phyloP scores from a whole-genome alignment of 176 grass and related monocot genomes.

The Hordeum vulgare region MorexV3_pseudomolecules_assembly NC_058522.1:505315237-505315736 shows the following conservation, averaged over 20 bases:
- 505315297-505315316: too few relatives aligned
- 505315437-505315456: not conserved
- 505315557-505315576: not conserved
- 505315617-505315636: not conserved
- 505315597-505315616: not conserved
- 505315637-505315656: too few relatives aligned
- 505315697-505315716: too few relatives aligned
- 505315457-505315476: not conserved
- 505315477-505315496: not conserved
- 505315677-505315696: too few relatives aligned
- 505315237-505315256: too few relatives aligned
- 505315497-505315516: not conserved
- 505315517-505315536: not conserved
- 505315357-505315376: not conserved
- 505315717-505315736: too few relatives aligned
- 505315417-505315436: too few relatives aligned
- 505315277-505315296: too few relatives aligned
- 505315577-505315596: not conserved
- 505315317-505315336: not conserved
- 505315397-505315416: not conserved
- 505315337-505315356: too few relatives aligned
- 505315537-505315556: not conserved
- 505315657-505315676: too few relatives aligned
- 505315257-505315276: not conserved
- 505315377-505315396: not conserved